Evolutionary conservation across 2,329 filamentous ascomycete species (phyloP), one percentile per base, ranked within the genome.

Genomic region (Neospermospora avenae): DNA sequence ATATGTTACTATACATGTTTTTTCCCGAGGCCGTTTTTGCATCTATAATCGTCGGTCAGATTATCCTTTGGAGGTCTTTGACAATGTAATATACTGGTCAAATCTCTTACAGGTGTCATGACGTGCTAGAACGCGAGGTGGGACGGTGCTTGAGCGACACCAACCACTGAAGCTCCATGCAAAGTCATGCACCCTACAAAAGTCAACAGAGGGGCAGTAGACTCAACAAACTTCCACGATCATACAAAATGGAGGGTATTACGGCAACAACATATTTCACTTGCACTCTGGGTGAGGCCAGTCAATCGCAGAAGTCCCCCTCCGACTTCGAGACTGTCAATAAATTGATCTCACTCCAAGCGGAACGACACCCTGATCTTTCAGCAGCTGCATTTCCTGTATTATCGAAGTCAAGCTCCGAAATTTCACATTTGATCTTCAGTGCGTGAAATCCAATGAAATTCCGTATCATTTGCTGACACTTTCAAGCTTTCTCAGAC

Each of bases 241-340:
- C 16, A 34, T n/a, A n/a, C 46, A 28, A 31, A 6, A 49, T 49
- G 46, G 22, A 22, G 16, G 46, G 14, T 28, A 25, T 4, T 25
- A 55, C 7, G 10, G 13, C 5, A n/a, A 37, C 13, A 18, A 56
- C 45, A 18, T 63, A 59, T 42, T 59, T 59, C 24, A 59, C 57
- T 3, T 58, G 46, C 37, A 59, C 57, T 1, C 75, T 87, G 1
- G 84, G 81, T 1, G 77, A 86, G 67, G n/a, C 74, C 35, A 39
- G 35, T 13, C 11, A n/a, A 14, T n/a, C 16, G 86, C 6, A 75
- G 74, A 1, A 72, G 71, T 60, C 78, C 74, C 61, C 74, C 84
- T 54, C 76, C 85, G 59, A 67, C 85, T 65, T 77, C 86, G n/a
- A 72, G 2, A 81, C 77, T 0, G 76, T 85, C 58, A 76, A 77